Evolutionary conservation across 192 early-diverging fungal species (phyloP), one percentile per base, ranked within the genome.

Genomic region (Pilaira anomala): DNA sequence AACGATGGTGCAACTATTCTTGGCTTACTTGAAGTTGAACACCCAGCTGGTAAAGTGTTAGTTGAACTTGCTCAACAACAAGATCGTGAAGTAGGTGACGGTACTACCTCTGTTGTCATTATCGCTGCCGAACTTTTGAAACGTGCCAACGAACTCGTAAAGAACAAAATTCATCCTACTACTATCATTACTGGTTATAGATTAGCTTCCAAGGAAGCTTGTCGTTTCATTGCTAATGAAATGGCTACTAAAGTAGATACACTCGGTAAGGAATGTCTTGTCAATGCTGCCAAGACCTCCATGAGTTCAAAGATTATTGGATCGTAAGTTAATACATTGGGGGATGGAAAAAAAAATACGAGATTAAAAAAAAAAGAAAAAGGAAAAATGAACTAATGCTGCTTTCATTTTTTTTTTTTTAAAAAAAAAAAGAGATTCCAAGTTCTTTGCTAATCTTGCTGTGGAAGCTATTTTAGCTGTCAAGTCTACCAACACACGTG

Each of bases 1-100:
- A 99, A 99, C 80, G 97, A 99, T 82, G 97, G 97, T 28, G 97
- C 97, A 5, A 99, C 97, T 36, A 99, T 99, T 76, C 76, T 99
- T 60, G 83, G 89, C 62, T 86, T 99, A 50, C 83, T 99, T 22
- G 97, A 99, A 74, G 96, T 99, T 5, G 95, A 99, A 77, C 96
- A 99, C 70, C 97, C 97, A 33, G 97, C 96, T 16, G 97, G 88
- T 53, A 92, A 89, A 69, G 91, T 99, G 25, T 76, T 99, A 24
- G 96, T 99, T 13, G 96, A 99, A 78, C 87, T 99, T 28, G 95
- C 97, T 39, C 94, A 99, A 75, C 97, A 98, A 76, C 97, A 99
- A 79, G 97, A 99, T 80, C 94, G 94, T 63, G 97, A 99, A 76
- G 97, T 99, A 1, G 97, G 97, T 46, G 97, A 99, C 75, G 97